Evolutionary conservation across 306 rosid species (phyloP).

Genomic region (Casuarina glauca): DNA sequence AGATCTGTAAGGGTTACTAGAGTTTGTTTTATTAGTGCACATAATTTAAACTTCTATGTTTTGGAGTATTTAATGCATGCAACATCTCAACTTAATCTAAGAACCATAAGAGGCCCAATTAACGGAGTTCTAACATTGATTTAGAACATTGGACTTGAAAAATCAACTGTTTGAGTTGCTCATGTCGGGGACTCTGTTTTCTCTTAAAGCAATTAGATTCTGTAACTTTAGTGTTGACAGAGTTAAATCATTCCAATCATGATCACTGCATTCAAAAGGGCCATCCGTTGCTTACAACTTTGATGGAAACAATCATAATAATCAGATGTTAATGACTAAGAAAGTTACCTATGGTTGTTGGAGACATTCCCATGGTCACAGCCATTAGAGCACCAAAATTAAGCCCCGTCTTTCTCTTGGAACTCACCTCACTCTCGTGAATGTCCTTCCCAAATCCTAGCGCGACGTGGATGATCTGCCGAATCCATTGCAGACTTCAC

Average conservation of each 20-base stretch:
- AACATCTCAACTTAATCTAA: neutral
- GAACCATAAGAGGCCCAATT: neutral
- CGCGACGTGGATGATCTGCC: too few species aligned
- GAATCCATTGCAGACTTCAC: too few species aligned
- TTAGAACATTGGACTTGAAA: neutral
- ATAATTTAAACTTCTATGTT: neutral
- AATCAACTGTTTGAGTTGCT: neutral
- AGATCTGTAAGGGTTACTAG: too few species aligned
- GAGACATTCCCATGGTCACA: too few species aligned
- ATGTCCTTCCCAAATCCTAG: too few species aligned
- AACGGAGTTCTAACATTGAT: neutral
- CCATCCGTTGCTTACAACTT: neutral
- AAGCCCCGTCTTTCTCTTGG: too few species aligned
- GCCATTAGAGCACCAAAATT: too few species aligned
- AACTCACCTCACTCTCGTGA: too few species aligned
- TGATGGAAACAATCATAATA: too few species aligned
- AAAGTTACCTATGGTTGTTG: too few species aligned
- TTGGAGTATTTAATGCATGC: neutral
- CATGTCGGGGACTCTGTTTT: neutral
- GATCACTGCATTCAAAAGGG: neutral
- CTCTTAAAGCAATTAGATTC: neutral
- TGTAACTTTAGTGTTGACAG: neutral
- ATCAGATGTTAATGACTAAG: neutral
- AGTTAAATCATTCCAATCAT: too few species aligned
- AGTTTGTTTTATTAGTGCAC: too few species aligned